Evolutionary conservation across 768 basidiomycete genomes (phyloP), one percentile per base, ranked within the genome.

Genomic region (Pisolithus marmoratus): DNA sequence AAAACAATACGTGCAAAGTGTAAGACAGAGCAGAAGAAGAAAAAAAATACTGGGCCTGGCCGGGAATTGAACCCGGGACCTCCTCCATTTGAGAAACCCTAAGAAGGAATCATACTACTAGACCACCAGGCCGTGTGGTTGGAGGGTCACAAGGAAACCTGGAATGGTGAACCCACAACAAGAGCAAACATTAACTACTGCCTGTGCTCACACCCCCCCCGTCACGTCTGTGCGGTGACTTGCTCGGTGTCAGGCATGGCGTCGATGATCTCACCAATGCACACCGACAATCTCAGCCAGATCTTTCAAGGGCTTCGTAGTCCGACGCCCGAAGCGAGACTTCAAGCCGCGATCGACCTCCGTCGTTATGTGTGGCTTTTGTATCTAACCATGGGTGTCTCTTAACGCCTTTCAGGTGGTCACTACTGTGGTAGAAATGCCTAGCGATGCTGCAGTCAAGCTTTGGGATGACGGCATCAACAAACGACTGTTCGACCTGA

Each of bases 21-120:
- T n/a, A n/a, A n/a, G n/a, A n/a, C n/a, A n/a, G 8, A 27, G 31
- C 34, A 34, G 34, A 54, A 43, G 38, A 9, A 34, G 27, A 41
- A 31, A 38, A 23, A 20, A 5, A 55, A 23, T 48, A 34, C 15
- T 12, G 77, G 83, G 82, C 84, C 82, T 83, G 76, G 78, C 83
- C 79, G 83, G 83, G 84, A 85, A 85, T 86, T 85, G 84, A 87
- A 86, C 85, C 84, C 83, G 79, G 83, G 83, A 85, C 85, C 85
- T 86, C 84, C 84, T 84, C 83, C 69, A 64, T 47, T 37, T 52
- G 5, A 51, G 50, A 24, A 53, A 52, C 78, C 77, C 78, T 74
- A 79, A 80, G 75, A 76, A 78, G 76, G 79, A 79, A 79, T 80
- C 79, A 79, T 79, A 76, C 79, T 74, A 79, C 78, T 79, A 80